These are phyloP conservation scores for Candolleomyces eurysporus DNA, from an alignment of 768 basidiomycete genomes.

Conservation along the genomic window DNA sequence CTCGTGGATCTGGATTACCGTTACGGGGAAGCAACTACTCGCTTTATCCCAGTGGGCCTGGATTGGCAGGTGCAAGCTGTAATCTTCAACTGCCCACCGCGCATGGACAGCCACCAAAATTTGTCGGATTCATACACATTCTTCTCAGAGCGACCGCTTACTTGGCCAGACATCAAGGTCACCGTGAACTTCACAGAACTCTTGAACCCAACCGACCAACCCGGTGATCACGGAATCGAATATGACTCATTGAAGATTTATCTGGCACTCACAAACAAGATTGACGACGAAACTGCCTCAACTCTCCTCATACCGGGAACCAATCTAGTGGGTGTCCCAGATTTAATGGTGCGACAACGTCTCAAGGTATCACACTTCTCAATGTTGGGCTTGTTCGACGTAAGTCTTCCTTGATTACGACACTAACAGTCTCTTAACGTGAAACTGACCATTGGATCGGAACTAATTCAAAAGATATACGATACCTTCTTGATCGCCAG, in stretches of 20 bases:
- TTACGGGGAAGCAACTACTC: too few relatives aligned
- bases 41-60: too few relatives aligned
- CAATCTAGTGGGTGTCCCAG: not conserved
- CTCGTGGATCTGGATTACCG: not conserved
- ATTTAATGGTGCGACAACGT: not conserved
- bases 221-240: not conserved
- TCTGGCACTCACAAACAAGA: not conserved
- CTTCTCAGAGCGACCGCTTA: not conserved
- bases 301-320: not conserved
- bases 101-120: too few relatives aligned
- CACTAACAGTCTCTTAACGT: not conserved
- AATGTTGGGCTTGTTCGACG: not conserved
- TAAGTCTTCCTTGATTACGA: not conserved
- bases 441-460: not conserved
- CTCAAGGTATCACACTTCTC: not conserved
- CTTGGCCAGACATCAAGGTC: not conserved
- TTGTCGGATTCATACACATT: too few relatives aligned
- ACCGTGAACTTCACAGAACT: not conserved
- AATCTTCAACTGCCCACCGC: not conserved
- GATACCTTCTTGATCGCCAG: not conserved
- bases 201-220: not conserved
- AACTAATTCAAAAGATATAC: not conserved
- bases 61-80: not conserved
- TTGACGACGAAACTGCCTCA: not conserved
- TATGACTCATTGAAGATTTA: not conserved